phyloP scores from a whole-genome alignment of 2,329 filamentous ascomycete genomes.

The Blumeria graminis region DNA sequence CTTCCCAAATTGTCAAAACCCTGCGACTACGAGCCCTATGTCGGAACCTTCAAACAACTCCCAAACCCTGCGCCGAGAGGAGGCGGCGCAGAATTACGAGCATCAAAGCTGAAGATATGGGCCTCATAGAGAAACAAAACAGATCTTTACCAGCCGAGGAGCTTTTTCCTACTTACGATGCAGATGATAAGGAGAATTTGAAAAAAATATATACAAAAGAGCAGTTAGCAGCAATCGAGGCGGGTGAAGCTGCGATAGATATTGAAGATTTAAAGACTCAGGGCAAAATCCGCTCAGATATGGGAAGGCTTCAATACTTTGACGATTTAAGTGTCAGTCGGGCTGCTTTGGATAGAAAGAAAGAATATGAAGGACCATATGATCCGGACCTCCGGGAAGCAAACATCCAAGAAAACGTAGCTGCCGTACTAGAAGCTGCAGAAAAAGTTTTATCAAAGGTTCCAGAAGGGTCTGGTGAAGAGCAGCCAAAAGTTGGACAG shows the following conservation, averaged over 20 bases:
- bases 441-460: slow-evolving; percentile 3
- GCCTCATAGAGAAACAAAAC: background rate
- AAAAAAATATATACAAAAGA: slow-evolving; percentile 48
- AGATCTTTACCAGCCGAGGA: background rate
- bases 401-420: slow-evolving; percentile 7
- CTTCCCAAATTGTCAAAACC: no score
- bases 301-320: slow-evolving; percentile 48
- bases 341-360: slow-evolving; percentile 52
- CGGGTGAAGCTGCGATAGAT: slow-evolving; percentile 55
- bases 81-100: background rate
- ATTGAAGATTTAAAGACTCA: slow-evolving; percentile 50
- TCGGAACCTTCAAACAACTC: background rate
- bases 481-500: background rate
- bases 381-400: slow-evolving; percentile 18
- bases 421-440: slow-evolving; percentile 5
- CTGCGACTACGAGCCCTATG: background rate
- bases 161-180: slow-evolving; percentile 26
- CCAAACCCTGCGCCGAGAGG: background rate
- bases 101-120: slow-evolving; percentile 1
- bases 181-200: slow-evolving; percentile 38
- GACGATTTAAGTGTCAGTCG: slow-evolving; percentile 63
- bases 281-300: slow-evolving; percentile 46
- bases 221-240: slow-evolving; percentile 61
- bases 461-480: background rate
- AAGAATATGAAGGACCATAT: slow-evolving; percentile 16